Percentiles rank a stretch among this genome's conserved stretches.
Conservation (phyloP, 352 stramenopile genomes). For the Globisporangium barbulae region DNA sequence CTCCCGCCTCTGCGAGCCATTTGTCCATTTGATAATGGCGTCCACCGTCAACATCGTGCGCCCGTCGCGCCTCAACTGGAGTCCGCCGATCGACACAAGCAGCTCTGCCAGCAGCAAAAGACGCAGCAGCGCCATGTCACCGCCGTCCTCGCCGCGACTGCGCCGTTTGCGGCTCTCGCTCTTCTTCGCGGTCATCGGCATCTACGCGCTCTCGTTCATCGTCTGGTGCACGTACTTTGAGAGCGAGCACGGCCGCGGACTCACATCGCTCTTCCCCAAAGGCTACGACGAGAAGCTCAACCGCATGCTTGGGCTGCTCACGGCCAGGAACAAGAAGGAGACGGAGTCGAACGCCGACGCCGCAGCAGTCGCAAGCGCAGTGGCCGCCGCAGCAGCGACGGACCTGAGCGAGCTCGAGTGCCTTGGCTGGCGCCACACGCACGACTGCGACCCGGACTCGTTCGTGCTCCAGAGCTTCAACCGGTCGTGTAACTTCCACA, state of each 20-base stretch:
- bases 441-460: conserved; percentile 32
- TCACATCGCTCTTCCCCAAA: conserved; percentile 10
- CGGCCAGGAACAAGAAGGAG: neutral
- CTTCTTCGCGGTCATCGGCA: conserved; percentile 17
- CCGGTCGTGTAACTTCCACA: conserved; percentile 35
- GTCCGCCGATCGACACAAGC: neutral
- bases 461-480: conserved; percentile 27
- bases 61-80: conserved; percentile 10
- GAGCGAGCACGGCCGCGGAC: neutral
- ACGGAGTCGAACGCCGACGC: neutral
- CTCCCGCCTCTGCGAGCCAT: too few species aligned
- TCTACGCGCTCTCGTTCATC: conserved; percentile 20
- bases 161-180: conserved; percentile 5
- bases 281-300: conserved; percentile 18
- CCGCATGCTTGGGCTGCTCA: conserved; percentile 17
- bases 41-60: neutral
- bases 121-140: conserved; percentile 13
- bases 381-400: neutral
- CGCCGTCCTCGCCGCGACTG: neutral
- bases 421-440: conserved; percentile 47
- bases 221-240: conserved; percentile 18
- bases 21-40: neutral
- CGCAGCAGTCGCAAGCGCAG: neutral
- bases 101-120: neutral
- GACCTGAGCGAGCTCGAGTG: conserved; percentile 25